Percentiles rank a stretch among this genome's conserved stretches.
Conservation (phyloP, 2,329 filamentous ascomycete genomes). For the Rasamsonia emersonii region DNA sequence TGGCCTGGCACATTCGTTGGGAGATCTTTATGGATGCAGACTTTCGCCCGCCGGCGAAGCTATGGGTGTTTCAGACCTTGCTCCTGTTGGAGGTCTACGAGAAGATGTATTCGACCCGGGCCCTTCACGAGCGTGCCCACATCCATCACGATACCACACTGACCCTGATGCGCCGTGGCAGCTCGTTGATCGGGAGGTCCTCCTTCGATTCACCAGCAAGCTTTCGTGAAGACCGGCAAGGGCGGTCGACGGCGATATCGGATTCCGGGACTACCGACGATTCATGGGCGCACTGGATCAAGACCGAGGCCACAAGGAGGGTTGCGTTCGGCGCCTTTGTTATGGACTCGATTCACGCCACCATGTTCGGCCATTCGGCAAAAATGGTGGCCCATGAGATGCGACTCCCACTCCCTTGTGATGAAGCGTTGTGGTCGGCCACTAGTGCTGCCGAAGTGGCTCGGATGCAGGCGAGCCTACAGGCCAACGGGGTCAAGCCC, state of each 20-base stretch:
- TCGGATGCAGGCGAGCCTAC: slow-evolving; percentile 69
- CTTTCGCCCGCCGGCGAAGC: slow-evolving; percentile 82
- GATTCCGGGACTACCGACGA: slow-evolving; percentile 69
- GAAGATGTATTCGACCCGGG: slow-evolving; percentile 93
- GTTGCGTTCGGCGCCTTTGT: slow-evolving; percentile 91
- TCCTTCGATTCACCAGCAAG: slow-evolving; percentile 77
- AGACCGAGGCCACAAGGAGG: slow-evolving; percentile 79
- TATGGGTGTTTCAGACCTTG: slow-evolving; percentile 93
- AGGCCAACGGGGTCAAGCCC: slow-evolving; percentile 73
- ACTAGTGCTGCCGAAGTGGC: slow-evolving; percentile 80
- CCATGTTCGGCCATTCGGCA: slow-evolving; percentile 95
- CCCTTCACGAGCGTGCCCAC: slow-evolving; percentile 86
- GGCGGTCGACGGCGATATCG: slow-evolving; percentile 38
- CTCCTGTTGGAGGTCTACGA: slow-evolving; percentile 87
- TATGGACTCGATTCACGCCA: slow-evolving; percentile 90
- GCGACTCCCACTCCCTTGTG: slow-evolving; percentile 80
- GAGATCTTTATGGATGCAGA: slow-evolving; percentile 88
- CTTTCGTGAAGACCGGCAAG: slow-evolving; percentile 52
- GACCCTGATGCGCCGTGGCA: slow-evolving; percentile 87
- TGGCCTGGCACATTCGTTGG: slow-evolving; percentile 91
- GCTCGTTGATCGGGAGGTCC: slow-evolving; percentile 79
- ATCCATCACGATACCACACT: slow-evolving; percentile 95
- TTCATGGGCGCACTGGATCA: slow-evolving; percentile 95
- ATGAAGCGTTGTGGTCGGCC: slow-evolving; percentile 87
- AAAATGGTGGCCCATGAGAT: slow-evolving; percentile 97